Percentiles rank a stretch among this genome's conserved stretches.
phyloP scores from a whole-genome alignment of 1,284 basidiomycete species.

The Austroboletus novae-zelandiae region DNA sequence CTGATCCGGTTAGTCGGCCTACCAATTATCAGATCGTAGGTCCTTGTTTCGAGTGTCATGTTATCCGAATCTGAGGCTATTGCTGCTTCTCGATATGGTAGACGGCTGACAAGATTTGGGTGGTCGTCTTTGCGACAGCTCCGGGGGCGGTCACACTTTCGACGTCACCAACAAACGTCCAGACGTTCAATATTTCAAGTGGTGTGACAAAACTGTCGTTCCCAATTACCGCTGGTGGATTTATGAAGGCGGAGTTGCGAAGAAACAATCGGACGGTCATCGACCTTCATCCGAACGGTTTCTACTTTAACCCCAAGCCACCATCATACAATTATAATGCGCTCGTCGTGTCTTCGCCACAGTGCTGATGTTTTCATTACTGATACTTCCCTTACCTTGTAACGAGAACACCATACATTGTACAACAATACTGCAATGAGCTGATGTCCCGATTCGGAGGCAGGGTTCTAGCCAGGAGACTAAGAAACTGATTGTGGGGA shows the following conservation, averaged over 20 bases:
- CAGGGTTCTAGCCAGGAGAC: too few relatives aligned
- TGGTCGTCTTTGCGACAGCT: slow-evolving; percentile 60
- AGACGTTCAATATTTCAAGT: slow-evolving; percentile 50
- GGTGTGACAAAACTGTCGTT: slow-evolving; percentile 70
- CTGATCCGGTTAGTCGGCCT: slow-evolving; percentile 55
- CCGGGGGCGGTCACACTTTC: slow-evolving; percentile 52
- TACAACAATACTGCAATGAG: too few relatives aligned
- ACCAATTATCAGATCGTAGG: slow-evolving; percentile 52
- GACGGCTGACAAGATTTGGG: slow-evolving; percentile 61
- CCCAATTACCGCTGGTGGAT: slow-evolving; percentile 54
- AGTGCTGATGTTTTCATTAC: too few relatives aligned
- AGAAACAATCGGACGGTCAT: slow-evolving; percentile 55
- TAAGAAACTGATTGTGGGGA: too few relatives aligned
- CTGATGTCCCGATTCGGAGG: too few relatives aligned
- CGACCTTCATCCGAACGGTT: slow-evolving; percentile 46
- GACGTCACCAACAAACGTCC: slow-evolving; percentile 42
- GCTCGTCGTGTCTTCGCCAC: slow-evolving; percentile 38
- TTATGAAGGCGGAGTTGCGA: slow-evolving; percentile 56
- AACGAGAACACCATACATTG: too few relatives aligned
- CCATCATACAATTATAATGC: slow-evolving; percentile 65
- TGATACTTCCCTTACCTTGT: too few relatives aligned
- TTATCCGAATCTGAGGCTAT: neutral
- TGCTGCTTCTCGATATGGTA: slow-evolving; percentile 17
- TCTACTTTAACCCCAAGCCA: slow-evolving; percentile 53
- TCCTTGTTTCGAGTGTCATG: neutral